These are phyloP conservation scores for Xylariaceae sp. DNA, from an alignment of 2,329 filamentous ascomycete genomes.

Conservation along the genomic window DNA sequence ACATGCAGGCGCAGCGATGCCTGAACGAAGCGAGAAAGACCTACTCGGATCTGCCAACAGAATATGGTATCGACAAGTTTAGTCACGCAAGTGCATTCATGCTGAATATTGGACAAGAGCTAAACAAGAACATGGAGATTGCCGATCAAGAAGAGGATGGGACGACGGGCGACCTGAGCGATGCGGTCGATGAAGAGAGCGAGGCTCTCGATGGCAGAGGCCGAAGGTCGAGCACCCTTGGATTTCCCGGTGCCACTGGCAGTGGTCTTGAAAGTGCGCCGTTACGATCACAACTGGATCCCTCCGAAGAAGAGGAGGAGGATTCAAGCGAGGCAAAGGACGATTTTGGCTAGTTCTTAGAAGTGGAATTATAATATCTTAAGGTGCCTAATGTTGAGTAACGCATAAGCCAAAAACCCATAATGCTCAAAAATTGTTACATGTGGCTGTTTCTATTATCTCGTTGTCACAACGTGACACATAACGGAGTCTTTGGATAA, in stretches of 20 bases:
- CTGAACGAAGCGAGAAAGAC: constrained; percentile 70
- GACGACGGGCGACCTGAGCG: constrained; percentile 41
- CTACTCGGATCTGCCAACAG: constrained; percentile 57
- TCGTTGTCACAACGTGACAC: too few species aligned
- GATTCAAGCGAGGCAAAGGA: constrained; percentile 33
- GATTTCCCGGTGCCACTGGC: constrained; percentile 46
- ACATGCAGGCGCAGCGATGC: constrained; percentile 77
- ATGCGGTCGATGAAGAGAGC: constrained; percentile 56
- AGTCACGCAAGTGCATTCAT: constrained; percentile 58
- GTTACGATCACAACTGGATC: constrained; percentile 39
- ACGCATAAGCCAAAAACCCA: too few species aligned
- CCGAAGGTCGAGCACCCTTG: constrained; percentile 61
- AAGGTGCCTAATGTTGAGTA: too few species aligned
- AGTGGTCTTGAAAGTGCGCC: constrained; percentile 58
- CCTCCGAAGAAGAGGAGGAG: constrained; percentile 20
- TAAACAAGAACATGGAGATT: constrained; percentile 54
- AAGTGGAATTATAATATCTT: background rate
- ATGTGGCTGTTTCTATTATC: too few species aligned
- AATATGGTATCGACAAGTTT: constrained; percentile 60
- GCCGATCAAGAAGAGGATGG: constrained; percentile 38
- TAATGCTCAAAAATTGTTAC: too few species aligned
- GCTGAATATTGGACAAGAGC: constrained; percentile 54
- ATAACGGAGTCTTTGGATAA: too few species aligned
- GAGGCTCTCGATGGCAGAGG: constrained; percentile 62
- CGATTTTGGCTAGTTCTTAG: constrained; percentile 21